Base-by-base conservation (phyloP, 306 rosid genomes). In the Quercus agrifolia region DNA sequence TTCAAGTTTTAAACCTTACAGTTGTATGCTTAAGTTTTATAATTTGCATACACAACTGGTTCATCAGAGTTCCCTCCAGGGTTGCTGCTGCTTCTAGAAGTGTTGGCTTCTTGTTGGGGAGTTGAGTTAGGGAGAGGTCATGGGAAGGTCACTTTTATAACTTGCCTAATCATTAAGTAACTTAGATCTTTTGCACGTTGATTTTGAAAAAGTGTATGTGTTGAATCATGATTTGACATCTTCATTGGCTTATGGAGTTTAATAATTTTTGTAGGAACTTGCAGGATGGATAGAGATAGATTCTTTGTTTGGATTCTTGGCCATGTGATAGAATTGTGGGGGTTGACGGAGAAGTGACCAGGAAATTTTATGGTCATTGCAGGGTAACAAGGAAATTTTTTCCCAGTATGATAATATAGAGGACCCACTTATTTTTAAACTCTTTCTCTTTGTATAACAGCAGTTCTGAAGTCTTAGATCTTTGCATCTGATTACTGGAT, bases 371-470 rank as follows among this genome's bases (percentile, higher is more conserved):
- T 54, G 74, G 78, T 30, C 78, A 71, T 25, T 82, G 64, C 80
- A 80, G 74, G 75, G 71, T 71, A 52, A 69, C 18, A 27, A 46
- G 46, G 52, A 77, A 69, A 30, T 52, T 76, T 78, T 56, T 83
- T 77, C 27, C 62, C 77, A 44, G 73, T 78, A 76, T 68, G 75
- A 76, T 76, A 76, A 67, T 72, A 64, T 46, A 80, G 58, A 77
- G 49, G 61, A 77, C 66, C 67, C 18, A 63, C 82, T 75, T 69
- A 74, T 74, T 52, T 79, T 77, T 74, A 57, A 67, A 57, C 74
- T 49, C 54, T 66, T 71, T 78, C 41, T 78, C 85, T 52, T 78
- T 82, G 80, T 85, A 73, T 76, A 71, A 79, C 77, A 79, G 74
- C 78, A 79, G 59, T 69, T 21, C 44, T 15, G 46, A 28, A 78